Percentiles rank a stretch among this genome's conserved stretches.
These are phyloP conservation scores for Malania oleifera DNA, from an alignment of 164 flowering plant species.

Conservation along the genomic window DNA sequence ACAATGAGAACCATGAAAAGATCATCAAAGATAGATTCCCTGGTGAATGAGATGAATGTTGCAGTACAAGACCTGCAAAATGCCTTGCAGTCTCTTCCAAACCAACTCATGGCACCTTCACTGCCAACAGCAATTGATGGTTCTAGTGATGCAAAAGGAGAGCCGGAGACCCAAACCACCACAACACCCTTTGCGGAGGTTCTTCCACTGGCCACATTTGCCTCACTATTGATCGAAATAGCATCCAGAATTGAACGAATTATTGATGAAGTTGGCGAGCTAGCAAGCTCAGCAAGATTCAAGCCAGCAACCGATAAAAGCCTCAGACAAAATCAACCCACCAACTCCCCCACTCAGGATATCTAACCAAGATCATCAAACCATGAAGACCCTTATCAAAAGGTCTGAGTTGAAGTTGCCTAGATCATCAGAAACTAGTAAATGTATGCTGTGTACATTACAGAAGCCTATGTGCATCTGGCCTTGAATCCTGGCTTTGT, in stretches of 20 bases:
- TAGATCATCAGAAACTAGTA: too few species aligned
- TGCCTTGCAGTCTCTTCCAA: conserved; percentile 35
- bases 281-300: conserved; percentile 49
- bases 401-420: conserved; percentile 45
- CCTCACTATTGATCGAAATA: conserved; percentile 51
- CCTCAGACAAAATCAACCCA: conserved; percentile 19
- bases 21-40: conserved; percentile 39
- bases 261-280: conserved; percentile 34
- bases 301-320: conserved; percentile 28
- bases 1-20: conserved; percentile 42
- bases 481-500: too few species aligned
- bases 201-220: conserved; percentile 51
- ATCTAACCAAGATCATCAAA: conserved; percentile 25
- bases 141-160: conserved; percentile 8
- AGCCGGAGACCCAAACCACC: not conserved
- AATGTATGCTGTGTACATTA: too few species aligned
- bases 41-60: conserved; percentile 44
- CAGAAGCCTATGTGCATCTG: too few species aligned
- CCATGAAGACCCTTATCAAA: conserved; percentile 27
- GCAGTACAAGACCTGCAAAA: conserved; percentile 46
- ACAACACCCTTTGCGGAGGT: conserved; percentile 36
- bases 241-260: conserved; percentile 48
- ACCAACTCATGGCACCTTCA: conserved; percentile 4
- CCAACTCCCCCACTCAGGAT: conserved; percentile 14
- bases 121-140: conserved; percentile 9